Evolutionary conservation across 2,329 filamentous ascomycete genomes (phyloP), one percentile per base, ranked within the genome.

Genomic region (Pestalotiopsis sp.): DNA sequence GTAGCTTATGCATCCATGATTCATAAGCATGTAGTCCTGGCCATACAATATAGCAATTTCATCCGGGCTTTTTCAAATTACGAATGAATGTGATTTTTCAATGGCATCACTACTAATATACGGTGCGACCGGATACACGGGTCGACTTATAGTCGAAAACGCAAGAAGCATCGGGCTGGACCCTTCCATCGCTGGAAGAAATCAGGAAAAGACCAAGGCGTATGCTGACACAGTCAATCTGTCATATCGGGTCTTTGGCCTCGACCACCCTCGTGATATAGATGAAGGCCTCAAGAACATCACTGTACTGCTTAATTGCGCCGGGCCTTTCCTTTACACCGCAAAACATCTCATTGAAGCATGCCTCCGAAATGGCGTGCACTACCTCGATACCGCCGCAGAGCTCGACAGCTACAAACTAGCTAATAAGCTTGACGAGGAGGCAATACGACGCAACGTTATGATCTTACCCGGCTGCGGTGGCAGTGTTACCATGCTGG

Each of bases 391-490:
- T 26, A 24, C 72, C 13, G 67, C 73, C 1, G 73, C 72, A 17
- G 73, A 74, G 66, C 59, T 74, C 14, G 62, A 55, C 22, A 71
- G 67, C 44, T 74, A 72, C 67, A 65, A 68, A 11, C 44, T 68
- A 4, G 68, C 70, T 3, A 40, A 65, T 14, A 48, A 40, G 30
- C 48, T 62, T 5, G 65, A 68, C 14, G 48, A 67, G 4, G 63
- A 69, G 2, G 73, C 73, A 20, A 40, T 7, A 30, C 24, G 57
- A 22, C 65, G 67, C 3, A 57, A 55, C 4, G 66, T 71, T 40
- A 70, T 74, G 69, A 68, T 74, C 7, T 35, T 73, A 17, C 72
- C 72, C 10, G 73, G 73, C 6, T 71, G 70, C 58, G 73, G 72
- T 17, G 73, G 73, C 5, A 71, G 71, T 52, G 72, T 71, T 11